Evolutionary conservation across 345 rosid genomes (phyloP).

Genomic region (Citropsis articulata): DNA sequence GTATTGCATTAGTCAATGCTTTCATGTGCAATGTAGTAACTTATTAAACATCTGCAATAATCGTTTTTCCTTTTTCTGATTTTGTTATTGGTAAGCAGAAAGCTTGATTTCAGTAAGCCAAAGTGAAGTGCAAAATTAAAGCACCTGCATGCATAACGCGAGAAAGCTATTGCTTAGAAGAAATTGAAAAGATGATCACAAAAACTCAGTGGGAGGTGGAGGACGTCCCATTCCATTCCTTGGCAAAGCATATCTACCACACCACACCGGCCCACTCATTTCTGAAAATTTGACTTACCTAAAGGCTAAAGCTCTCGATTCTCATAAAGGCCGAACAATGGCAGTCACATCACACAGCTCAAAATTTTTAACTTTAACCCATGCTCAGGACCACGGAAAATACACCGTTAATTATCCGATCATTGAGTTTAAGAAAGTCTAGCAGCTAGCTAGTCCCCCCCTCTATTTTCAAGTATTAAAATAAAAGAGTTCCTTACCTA

Average conservation of each 20-base stretch:
- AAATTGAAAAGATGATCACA: neutral
- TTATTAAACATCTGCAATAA: too few relatives aligned
- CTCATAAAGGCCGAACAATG: too few relatives aligned
- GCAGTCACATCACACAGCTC: neutral
- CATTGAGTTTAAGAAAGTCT: neutral
- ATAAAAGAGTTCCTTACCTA: too few relatives aligned
- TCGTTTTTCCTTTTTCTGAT: neutral
- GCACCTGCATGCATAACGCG: too few relatives aligned
- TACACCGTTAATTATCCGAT: neutral
- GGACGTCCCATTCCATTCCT: neutral
- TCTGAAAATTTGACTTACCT: too few relatives aligned
- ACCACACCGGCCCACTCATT: neutral
- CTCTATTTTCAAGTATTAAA: neutral
- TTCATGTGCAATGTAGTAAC: too few relatives aligned
- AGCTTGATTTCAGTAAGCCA: neutral
- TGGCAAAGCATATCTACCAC: neutral
- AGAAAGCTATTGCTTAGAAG: neutral
- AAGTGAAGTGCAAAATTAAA: neutral
- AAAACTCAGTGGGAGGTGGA: neutral
- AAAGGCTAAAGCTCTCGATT: neutral
- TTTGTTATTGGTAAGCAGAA: neutral
- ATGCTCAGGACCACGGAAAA: neutral
- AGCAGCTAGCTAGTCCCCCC: neutral
- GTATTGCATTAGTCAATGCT: too few relatives aligned
- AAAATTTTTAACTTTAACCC: neutral